These are phyloP conservation scores for Paecilomyces variotii DNA, from an alignment of 2,329 filamentous ascomycete species.

Conservation along the genomic window DNA sequence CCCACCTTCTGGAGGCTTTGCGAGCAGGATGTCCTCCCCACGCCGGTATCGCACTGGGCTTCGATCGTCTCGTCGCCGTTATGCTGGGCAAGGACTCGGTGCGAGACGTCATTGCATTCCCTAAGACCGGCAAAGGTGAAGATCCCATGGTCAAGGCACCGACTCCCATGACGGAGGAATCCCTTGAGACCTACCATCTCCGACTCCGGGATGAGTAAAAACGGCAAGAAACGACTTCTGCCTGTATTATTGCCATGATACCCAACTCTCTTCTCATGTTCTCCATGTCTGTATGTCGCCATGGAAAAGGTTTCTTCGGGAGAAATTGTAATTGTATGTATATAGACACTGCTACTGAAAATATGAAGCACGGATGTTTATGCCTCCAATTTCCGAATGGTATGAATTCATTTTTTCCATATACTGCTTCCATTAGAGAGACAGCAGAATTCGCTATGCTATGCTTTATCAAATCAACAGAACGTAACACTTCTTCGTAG, in stretches of 20 bases:
- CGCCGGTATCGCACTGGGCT: conserved; percentile 85
- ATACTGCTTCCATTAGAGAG: neutral
- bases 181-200: conserved; percentile 54
- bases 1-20: conserved; percentile 75
- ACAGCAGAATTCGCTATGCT: neutral
- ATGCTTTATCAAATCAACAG: neutral
- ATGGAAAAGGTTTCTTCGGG: neutral
- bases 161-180: conserved; percentile 54
- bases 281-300: neutral
- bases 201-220: conserved; percentile 18
- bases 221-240: neutral
- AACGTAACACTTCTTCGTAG: neutral
- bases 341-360: neutral
- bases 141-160: conserved; percentile 78
- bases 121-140: conserved; percentile 84
- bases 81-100: conserved; percentile 71
- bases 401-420: neutral
- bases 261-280: neutral
- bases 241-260: neutral
- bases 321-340: neutral
- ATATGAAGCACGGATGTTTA: neutral
- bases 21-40: conserved; percentile 86
- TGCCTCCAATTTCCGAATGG: neutral
- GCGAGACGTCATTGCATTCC: conserved; percentile 92
- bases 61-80: conserved; percentile 76